Conservation (phyloP, 305 asterid genomes). For the Fraxinus platypoda region DNA sequence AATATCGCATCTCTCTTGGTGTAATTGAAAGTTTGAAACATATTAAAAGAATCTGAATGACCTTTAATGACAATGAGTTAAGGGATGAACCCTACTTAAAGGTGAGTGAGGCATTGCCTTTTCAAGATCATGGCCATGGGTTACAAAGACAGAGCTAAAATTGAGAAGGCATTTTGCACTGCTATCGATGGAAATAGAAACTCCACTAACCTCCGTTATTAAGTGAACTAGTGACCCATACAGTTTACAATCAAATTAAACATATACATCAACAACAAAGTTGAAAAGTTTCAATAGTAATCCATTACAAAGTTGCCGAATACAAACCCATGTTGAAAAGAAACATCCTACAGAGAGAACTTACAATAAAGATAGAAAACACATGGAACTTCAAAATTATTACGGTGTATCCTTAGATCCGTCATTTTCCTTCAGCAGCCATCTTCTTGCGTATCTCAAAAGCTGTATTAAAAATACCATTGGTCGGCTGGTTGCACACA, state of each 20-base stretch:
- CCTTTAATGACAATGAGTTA: not conserved
- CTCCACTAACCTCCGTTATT: not conserved
- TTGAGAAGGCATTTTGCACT: not conserved
- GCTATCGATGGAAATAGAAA: not conserved
- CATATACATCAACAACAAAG: not conserved
- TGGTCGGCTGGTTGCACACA: constrained; percentile 94
- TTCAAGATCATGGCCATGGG: not conserved
- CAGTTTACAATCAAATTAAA: not conserved
- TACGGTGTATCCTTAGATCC: not conserved
- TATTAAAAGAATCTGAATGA: not conserved
- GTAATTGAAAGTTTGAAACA: not conserved
- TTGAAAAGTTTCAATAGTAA: not conserved
- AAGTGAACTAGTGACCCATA: not conserved
- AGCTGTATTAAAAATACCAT: constrained; percentile 93
- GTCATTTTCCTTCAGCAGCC: constrained; percentile 56
- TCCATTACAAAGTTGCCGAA: constrained; percentile 12
- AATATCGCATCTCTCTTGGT: not conserved
- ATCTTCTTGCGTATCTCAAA: constrained; percentile 79
- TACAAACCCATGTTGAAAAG: constrained; percentile 14
- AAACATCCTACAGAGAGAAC: constrained; percentile 8
- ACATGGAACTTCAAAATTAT: constrained; percentile 11
- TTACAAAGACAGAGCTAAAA: not conserved
- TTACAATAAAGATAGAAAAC: constrained; percentile 17
- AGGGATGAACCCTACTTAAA: not conserved
- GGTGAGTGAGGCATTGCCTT: not conserved